A percentile compares a stretch with the other conserved stretches of the same genome.
Evolutionary conservation across 306 rosid genomes (phyloP).

Genomic region (Malus orientalis): DNA sequence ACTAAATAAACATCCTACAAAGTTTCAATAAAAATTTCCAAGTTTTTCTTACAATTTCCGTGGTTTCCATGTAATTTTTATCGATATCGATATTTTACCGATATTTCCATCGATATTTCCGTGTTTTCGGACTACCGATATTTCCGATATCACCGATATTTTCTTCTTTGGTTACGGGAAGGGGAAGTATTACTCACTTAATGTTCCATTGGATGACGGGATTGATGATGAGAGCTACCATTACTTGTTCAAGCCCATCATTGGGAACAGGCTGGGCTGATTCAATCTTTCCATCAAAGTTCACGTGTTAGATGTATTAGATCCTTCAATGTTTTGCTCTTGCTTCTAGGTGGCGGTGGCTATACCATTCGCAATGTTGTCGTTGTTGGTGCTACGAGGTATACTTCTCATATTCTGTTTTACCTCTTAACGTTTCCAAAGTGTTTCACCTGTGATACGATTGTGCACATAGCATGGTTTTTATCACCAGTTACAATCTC

Average conservation of each 20-base stretch:
- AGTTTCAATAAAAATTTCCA: too few relatives aligned
- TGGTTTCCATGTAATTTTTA: too few relatives aligned
- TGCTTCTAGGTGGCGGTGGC: conserved; percentile 84
- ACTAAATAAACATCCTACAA: too few relatives aligned
- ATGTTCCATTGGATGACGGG: conserved; percentile 85
- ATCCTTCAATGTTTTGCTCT: conserved; percentile 76
- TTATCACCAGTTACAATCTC: background rate
- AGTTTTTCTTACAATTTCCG: too few relatives aligned
- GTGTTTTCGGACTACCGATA: too few relatives aligned
- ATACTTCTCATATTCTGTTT: conserved; percentile 5
- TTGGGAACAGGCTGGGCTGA: conserved; percentile 77
- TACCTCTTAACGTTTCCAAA: background rate
- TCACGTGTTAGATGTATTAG: conserved; percentile 78
- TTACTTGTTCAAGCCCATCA: conserved; percentile 73
- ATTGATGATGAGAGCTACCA: conserved; percentile 94
- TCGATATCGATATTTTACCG: too few relatives aligned
- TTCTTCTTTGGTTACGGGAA: conserved; percentile 43
- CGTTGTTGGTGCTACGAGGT: conserved; percentile 96
- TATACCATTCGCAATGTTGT: conserved; percentile 83
- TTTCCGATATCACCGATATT: too few relatives aligned
- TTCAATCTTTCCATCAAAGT: conserved; percentile 83
- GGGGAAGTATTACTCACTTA: conserved; percentile 48
- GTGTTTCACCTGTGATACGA: background rate
- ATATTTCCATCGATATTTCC: too few relatives aligned
- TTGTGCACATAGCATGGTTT: background rate